Percentiles rank a stretch among this genome's conserved stretches.
These are phyloP conservation scores for Geoglossum cookeanum DNA, from an alignment of 2,329 filamentous ascomycete species.

Conservation along the genomic window DNA sequence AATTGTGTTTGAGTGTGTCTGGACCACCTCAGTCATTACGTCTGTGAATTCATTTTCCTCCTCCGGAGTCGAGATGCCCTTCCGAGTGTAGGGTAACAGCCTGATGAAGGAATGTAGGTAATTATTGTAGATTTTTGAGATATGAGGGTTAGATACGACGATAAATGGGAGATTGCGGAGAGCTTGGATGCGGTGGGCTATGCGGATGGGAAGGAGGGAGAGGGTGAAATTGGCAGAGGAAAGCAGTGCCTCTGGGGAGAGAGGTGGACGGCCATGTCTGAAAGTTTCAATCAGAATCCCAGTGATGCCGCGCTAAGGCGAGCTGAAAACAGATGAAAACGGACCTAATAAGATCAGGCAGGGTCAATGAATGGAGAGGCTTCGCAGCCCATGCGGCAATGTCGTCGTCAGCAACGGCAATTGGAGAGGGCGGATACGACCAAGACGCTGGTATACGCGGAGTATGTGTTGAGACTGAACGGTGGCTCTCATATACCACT, in stretches of 20 bases:
- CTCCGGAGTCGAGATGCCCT: slow-evolving; percentile 54
- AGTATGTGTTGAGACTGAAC: slow-evolving; percentile 6
- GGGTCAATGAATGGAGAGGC: slow-evolving; percentile 61
- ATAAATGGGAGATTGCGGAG: slow-evolving; percentile 91
- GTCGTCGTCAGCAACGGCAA: slow-evolving; percentile 38
- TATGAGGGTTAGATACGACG: slow-evolving; percentile 92
- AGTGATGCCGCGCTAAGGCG: neutral
- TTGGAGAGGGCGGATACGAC: slow-evolving; percentile 18
- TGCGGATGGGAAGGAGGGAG: slow-evolving; percentile 71
- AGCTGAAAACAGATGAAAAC: slow-evolving; percentile 10
- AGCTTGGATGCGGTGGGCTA: slow-evolving; percentile 85
- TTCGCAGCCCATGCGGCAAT: slow-evolving; percentile 61
- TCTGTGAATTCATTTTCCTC: slow-evolving; percentile 86
- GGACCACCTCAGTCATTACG: slow-evolving; percentile 84
- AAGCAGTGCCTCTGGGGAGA: slow-evolving; percentile 62
- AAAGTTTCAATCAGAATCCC: neutral
- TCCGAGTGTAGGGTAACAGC: slow-evolving; percentile 63
- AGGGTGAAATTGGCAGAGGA: slow-evolving; percentile 92
- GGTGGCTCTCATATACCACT: slow-evolving; percentile 8
- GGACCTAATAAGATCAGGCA: slow-evolving; percentile 77
- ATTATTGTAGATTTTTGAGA: slow-evolving; percentile 86
- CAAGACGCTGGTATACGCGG: slow-evolving; percentile 20
- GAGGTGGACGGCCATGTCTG: slow-evolving; percentile 62
- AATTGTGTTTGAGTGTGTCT: slow-evolving; percentile 88
- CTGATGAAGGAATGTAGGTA: slow-evolving; percentile 88